These are phyloP conservation scores for Candida quercuum DNA, from an alignment of 805 yeast species.

Conservation along the genomic window DNA sequence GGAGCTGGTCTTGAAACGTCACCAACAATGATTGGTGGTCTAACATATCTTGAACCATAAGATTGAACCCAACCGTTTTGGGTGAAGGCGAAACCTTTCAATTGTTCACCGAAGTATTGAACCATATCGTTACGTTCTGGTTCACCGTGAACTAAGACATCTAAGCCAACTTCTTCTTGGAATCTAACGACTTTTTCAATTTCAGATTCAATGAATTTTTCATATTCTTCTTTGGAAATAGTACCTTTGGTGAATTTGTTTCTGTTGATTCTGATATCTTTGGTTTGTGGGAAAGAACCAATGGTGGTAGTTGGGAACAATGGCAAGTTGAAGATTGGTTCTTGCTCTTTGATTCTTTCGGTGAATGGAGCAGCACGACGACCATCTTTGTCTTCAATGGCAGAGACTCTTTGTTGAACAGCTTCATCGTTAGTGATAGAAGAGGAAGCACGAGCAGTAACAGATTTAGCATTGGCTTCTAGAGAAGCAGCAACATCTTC, in stretches of 20 bases:
- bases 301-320: constrained; percentile 99
- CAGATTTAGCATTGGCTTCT: constrained; percentile 81
- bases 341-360: constrained; percentile 82
- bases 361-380: constrained; percentile 86
- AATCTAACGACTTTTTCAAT: constrained; percentile 92
- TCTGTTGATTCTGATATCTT: constrained; percentile 98
- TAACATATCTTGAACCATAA: constrained; percentile 99
- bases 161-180: constrained; percentile 99
- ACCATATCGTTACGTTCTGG: constrained; percentile 99
- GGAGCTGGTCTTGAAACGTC: constrained; percentile 98
- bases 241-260: constrained; percentile 97
- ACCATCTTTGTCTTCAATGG: constrained; percentile 68
- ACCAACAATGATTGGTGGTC: constrained; percentile 99
- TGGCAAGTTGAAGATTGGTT: constrained; percentile 86
- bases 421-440: constrained; percentile 86
- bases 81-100: constrained; percentile 98
- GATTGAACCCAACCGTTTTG: constrained; percentile 99
- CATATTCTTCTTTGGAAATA: constrained; percentile 91
- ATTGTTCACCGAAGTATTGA: constrained; percentile 99
- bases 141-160: constrained; percentile 99
- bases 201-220: constrained; percentile 93
- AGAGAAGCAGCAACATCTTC: constrained; percentile 72
- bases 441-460: constrained; percentile 81
- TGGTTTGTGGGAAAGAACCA: constrained; percentile 99
- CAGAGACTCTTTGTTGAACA: constrained; percentile 82